Evolutionary conservation across 2,329 filamentous ascomycete genomes (phyloP).

Genomic region (Simplicillium aogashimaense): DNA sequence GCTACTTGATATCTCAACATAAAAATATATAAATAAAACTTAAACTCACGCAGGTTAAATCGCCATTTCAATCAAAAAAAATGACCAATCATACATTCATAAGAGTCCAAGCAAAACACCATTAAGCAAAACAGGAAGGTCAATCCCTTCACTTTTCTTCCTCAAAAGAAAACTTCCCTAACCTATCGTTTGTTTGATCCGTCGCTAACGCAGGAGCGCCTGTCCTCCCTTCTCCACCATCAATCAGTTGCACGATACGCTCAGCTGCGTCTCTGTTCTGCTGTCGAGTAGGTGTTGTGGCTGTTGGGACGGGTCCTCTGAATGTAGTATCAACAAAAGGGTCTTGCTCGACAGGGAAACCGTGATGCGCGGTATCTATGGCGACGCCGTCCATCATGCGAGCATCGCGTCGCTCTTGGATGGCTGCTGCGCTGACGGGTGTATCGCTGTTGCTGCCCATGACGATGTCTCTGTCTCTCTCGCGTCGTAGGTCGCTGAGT

Average conservation of each 20-base stretch:
- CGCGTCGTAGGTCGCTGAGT: conserved; percentile 34
- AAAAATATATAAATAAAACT: no score
- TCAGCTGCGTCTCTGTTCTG: conserved; percentile 47
- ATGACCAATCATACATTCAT: no score
- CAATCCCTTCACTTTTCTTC: conserved; percentile 29
- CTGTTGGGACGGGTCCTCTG: conserved; percentile 41
- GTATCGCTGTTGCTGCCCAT: conserved; percentile 25
- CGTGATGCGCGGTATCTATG: conserved; percentile 38
- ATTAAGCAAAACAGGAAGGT: no score
- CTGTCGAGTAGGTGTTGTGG: conserved; percentile 16
- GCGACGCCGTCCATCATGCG: conserved; percentile 59
- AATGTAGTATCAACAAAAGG: conserved; percentile 56
- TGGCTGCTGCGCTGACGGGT: conserved; percentile 32
- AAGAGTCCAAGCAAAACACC: neutral
- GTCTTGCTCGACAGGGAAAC: conserved; percentile 39
- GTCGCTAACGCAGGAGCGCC: conserved; percentile 28
- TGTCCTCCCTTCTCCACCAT: conserved; percentile 34
- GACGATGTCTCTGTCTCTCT: conserved; percentile 16
- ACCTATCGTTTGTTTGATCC: conserved; percentile 30
- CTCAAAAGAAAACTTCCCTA: conserved; percentile 55
- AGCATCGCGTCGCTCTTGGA: conserved; percentile 47
- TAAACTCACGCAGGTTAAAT: no score
- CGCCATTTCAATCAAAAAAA: no score
- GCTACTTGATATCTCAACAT: no score
- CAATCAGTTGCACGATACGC: conserved; percentile 49